Evolutionary conservation across 371 early-diverging fungal genomes (phyloP), one percentile per base, ranked within the genome.

Genomic region (Chytridiales sp.): DNA sequence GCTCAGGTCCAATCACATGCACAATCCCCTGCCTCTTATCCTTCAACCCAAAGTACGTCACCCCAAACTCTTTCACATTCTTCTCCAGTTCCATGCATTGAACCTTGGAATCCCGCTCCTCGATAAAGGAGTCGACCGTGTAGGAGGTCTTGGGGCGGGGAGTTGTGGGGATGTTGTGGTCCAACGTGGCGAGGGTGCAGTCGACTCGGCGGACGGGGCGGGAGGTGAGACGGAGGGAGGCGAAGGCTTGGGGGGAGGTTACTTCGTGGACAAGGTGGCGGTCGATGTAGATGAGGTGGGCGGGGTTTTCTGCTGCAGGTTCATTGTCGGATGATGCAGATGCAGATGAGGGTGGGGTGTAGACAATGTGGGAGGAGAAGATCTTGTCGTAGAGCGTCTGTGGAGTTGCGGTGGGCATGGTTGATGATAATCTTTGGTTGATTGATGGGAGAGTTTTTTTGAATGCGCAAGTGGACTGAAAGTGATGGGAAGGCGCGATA

Each of bases 1-100:
- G 87, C 60, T 87, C 87, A 40, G 87, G 87, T n/a, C 87, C 87
- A 62, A 87, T 83, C 41, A 87, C 84, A 65, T 87, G 87, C 0
- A 87, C 87, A 59, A 87, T 85, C 46, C 87, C 87, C 67, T 87
- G 87, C 50, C 87, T 76, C 47, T 67, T 73, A 53, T 87, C 87
- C 15, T 75, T 76, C 75, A 87, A 72, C 22, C 75, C 75, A 68
- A 85, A 87, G 62, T 87, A 87, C 27, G 84, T 87, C 64, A 87
- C 49, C 29, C 81, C 83, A 69, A 87, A 87, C 3, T 69, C 77
- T 55, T 74, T 61, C 42, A 87, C 79, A 53, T 87, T 87, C 41
- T 78, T 74, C 65, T 87, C 87, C 31, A 87, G 72, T 1, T 85
- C 85, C 63, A 76, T 76, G 61, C 83, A 83, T 56, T 87, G 87